Percentiles rank a stretch among this genome's conserved stretches.
phyloP scores from a whole-genome alignment of 805 yeast species.

The Wickerhamiella siamensis region DNA sequence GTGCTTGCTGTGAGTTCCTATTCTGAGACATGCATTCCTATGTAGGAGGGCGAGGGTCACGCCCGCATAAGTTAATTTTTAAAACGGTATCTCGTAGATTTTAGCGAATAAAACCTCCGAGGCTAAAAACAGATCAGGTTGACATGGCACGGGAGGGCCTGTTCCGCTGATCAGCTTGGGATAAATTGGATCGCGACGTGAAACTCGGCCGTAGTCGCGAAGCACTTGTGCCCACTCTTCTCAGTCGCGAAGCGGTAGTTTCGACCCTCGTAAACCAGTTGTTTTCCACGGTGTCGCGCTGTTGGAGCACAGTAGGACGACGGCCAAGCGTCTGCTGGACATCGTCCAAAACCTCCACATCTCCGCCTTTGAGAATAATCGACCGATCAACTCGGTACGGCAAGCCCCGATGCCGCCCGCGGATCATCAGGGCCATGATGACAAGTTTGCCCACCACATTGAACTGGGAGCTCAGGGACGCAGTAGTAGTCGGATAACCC shows the following conservation, averaged over 20 bases:
- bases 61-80: too few relatives aligned
- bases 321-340: constrained; percentile 16
- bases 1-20: too few relatives aligned
- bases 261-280: constrained; percentile 15
- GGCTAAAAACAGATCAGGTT: background rate
- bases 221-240: constrained; percentile 9
- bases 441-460: constrained; percentile 64
- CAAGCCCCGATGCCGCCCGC: constrained; percentile 94
- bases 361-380: constrained; percentile 64
- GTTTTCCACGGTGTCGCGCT: background rate
- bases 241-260: constrained; percentile 14
- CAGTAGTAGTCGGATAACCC: constrained; percentile 55
- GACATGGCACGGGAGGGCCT: background rate
- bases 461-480: constrained; percentile 66
- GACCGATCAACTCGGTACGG: constrained; percentile 93
- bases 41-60: too few relatives aligned
- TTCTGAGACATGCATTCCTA: too few relatives aligned
- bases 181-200: background rate
- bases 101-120: too few relatives aligned
- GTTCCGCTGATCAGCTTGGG: too few relatives aligned
- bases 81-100: too few relatives aligned
- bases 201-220: constrained; percentile 6
- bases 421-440: constrained; percentile 74
- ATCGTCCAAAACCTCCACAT: constrained; percentile 20
- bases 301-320: constrained; percentile 8